These are phyloP conservation scores for Candida tallmaniae DNA, from an alignment of 805 yeast species.

Conservation along the genomic window DNA sequence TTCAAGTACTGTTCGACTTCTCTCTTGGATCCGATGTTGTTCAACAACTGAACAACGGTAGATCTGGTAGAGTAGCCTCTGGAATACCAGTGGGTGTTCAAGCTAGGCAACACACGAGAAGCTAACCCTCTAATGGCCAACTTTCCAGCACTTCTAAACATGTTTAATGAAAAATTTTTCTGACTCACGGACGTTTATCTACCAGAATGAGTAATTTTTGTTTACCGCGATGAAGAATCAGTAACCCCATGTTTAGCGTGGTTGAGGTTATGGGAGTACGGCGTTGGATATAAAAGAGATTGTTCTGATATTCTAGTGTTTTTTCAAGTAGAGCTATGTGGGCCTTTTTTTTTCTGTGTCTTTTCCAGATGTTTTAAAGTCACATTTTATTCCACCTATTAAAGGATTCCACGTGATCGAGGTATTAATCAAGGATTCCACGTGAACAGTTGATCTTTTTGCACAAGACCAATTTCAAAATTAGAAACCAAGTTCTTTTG, in stretches of 20 bases:
- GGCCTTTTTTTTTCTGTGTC: too few relatives aligned
- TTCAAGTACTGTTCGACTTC: slow-evolving; percentile 97
- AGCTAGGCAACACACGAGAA: not conserved
- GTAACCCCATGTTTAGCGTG: too few relatives aligned
- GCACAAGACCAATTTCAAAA: too few relatives aligned
- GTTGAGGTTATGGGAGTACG: slow-evolving; percentile 2
- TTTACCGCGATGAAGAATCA: slow-evolving; percentile 8
- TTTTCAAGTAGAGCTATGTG: too few relatives aligned
- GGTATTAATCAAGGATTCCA: too few relatives aligned
- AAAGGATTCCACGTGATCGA: too few relatives aligned
- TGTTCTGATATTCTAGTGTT: too few relatives aligned
- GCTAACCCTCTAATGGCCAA: slow-evolving; percentile 2
- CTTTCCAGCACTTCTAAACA: not conserved
- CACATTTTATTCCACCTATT: too few relatives aligned
- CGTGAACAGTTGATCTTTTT: too few relatives aligned
- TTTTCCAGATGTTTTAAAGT: too few relatives aligned
- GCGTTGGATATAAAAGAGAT: too few relatives aligned
- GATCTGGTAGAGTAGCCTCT: slow-evolving; percentile 65
- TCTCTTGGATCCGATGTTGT: slow-evolving; percentile 94
- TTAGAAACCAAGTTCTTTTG: too few relatives aligned
- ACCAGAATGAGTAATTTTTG: slow-evolving; percentile 21
- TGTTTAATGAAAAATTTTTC: slow-evolving; percentile 9
- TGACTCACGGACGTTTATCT: slow-evolving; percentile 17
- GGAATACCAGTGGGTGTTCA: not conserved
- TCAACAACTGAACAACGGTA: slow-evolving; percentile 89